Conservation (phyloP, 2,329 filamentous ascomycete genomes). For the Pleomassaria siparia region DNA sequence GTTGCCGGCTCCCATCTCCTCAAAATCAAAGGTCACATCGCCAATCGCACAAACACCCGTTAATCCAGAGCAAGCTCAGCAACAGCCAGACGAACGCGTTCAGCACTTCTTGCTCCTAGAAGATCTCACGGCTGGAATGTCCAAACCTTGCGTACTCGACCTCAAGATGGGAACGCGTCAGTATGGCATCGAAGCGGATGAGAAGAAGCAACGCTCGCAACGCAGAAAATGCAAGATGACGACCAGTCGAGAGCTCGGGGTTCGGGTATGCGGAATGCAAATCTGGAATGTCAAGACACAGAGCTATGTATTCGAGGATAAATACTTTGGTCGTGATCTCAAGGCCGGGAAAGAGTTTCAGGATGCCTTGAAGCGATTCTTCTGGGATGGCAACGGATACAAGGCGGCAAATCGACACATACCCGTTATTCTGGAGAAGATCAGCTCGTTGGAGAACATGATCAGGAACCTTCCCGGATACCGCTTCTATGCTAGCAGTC, state of each 20-base stretch:
- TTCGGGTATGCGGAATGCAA: constrained; percentile 92
- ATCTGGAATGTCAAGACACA: constrained; percentile 87
- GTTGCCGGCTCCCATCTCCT: constrained; percentile 34
- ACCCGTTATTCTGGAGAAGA: constrained; percentile 80
- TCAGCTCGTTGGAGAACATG: constrained; percentile 80
- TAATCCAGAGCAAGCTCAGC: constrained; percentile 50
- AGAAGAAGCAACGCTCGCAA: constrained; percentile 92
- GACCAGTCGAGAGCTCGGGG: constrained; percentile 87
- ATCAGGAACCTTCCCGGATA: constrained; percentile 79
- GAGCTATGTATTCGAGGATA: constrained; percentile 93
- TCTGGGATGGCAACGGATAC: constrained; percentile 85
- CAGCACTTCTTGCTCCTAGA: constrained; percentile 93
- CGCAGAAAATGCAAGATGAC: constrained; percentile 89
- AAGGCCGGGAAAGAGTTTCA: constrained; percentile 89
- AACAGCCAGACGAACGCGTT: constrained; percentile 62
- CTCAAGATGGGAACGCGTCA: constrained; percentile 98
- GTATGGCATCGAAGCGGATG: constrained; percentile 87
- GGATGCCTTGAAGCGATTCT: constrained; percentile 80
- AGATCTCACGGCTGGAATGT: constrained; percentile 95
- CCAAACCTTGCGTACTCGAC: constrained; percentile 92
- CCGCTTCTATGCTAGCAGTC: constrained; percentile 90
- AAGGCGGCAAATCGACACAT: constrained; percentile 83
- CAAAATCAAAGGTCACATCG: constrained; percentile 14
- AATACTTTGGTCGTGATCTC: constrained; percentile 89
- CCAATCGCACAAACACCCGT: constrained; percentile 21